A percentile compares a stretch with the other conserved stretches of the same genome.
These are phyloP conservation scores for Phoma sp. DNA, from an alignment of 2,329 filamentous ascomycete genomes.

Conservation along the genomic window DNA sequence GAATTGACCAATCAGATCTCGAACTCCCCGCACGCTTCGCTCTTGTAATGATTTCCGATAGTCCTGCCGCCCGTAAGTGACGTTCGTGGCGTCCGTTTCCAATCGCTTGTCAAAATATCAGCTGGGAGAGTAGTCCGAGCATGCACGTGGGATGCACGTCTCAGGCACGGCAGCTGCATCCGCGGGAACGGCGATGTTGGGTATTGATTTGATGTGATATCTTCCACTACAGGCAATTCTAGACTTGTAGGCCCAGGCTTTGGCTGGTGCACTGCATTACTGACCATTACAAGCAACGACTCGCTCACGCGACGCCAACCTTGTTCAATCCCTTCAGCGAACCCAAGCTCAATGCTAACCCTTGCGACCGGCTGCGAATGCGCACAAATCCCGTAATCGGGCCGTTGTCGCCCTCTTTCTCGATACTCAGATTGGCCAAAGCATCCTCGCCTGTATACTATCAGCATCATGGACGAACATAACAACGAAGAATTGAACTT, in stretches of 20 bases:
- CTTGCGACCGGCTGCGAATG: conserved; percentile 96
- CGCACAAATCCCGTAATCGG: conserved; percentile 96
- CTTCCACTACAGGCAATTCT: conserved; percentile 7
- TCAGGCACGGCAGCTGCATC: background rate
- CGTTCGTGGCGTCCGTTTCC: conserved; percentile 8
- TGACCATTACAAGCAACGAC: conserved; percentile 1
- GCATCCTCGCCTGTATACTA: conserved; percentile 84
- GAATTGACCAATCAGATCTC: conserved; percentile 11
- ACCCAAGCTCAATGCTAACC: conserved; percentile 88
- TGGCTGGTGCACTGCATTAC: conserved; percentile 10
- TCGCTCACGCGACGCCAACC: conserved; percentile 37
- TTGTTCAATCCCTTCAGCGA: conserved; percentile 89
- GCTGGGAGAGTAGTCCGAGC: background rate
- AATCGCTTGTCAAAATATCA: background rate
- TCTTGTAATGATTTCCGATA: background rate
- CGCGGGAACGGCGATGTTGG: background rate
- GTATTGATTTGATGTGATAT: conserved; percentile 1
- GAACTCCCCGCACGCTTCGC: conserved; percentile 5
- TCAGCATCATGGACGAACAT: conserved; percentile 9
- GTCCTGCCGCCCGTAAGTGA: conserved; percentile 6
- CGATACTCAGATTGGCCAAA: conserved; percentile 94
- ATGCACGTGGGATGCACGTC: background rate
- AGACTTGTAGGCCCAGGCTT: background rate
- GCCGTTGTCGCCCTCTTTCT: conserved; percentile 94
- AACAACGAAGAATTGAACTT: conserved; percentile 55